phyloP scores from a whole-genome alignment of 164 flowering plant species.

The Echeveria elegans region DNA sequence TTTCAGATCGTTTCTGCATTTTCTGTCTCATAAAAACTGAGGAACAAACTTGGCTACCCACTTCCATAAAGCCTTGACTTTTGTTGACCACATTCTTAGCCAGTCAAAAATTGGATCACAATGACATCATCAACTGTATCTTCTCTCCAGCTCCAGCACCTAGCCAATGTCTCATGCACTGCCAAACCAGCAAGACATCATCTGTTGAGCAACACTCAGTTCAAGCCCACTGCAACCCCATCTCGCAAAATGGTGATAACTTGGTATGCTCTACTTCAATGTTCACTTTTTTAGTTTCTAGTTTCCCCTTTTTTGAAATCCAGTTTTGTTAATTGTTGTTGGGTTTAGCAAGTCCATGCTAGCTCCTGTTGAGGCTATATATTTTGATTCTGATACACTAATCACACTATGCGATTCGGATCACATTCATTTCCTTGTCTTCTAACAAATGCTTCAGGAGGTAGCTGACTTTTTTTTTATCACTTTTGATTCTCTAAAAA shows the following conservation, averaged over 20 bases:
- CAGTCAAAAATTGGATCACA: neutral
- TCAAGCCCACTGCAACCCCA: neutral
- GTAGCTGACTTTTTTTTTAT: slow-evolving; percentile 16
- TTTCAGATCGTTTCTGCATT: neutral
- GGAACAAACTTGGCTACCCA: neutral
- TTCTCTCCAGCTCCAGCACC: neutral
- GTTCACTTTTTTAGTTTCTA: neutral
- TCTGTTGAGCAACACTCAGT: neutral
- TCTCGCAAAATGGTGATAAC: neutral
- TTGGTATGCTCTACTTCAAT: neutral
- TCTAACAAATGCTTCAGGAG: slow-evolving; percentile 65
- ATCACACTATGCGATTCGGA: slow-evolving; percentile 75
- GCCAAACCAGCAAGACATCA: neutral
- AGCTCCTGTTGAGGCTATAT: slow-evolving; percentile 59
- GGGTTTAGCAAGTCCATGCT: neutral
- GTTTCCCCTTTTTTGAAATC: neutral
- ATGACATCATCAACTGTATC: neutral
- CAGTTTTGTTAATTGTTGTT: neutral
- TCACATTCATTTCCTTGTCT: slow-evolving; percentile 56
- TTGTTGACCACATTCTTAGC: neutral
- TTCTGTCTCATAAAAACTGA: neutral
- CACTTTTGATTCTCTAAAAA: neutral
- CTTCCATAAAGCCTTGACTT: neutral
- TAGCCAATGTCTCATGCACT: too few relatives aligned
- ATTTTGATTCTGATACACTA: slow-evolving; percentile 84